Evolutionary conservation across 2,329 filamentous ascomycete species (phyloP).

Genomic region (Xylaria sp.): DNA sequence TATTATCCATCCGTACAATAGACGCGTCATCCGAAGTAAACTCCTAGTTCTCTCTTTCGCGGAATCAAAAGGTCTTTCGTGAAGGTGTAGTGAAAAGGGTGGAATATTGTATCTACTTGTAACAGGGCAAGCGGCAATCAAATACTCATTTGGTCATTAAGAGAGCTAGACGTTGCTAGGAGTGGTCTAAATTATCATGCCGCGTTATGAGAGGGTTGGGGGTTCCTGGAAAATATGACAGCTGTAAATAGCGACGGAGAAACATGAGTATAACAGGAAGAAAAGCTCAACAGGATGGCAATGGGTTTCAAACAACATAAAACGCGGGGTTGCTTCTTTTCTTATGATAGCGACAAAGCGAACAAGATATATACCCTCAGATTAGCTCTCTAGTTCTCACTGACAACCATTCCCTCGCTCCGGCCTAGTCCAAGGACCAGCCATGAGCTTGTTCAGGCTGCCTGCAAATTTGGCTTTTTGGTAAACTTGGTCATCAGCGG

Average conservation of each 20-base stretch:
- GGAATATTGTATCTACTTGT: too few species aligned
- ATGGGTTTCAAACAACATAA: neutral
- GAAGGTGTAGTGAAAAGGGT: too few species aligned
- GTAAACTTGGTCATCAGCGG: constrained; percentile 62
- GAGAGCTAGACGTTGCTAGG: neutral
- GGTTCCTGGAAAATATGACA: neutral
- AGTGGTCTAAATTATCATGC: too few species aligned
- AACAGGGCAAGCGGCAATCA: neutral
- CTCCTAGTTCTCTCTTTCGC: too few species aligned
- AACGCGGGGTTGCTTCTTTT: neutral
- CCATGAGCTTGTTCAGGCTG: constrained; percentile 50
- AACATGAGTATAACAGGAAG: too few species aligned
- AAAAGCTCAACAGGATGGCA: neutral
- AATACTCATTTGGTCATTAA: neutral
- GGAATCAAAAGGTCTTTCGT: too few species aligned
- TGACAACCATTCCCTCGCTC: constrained; percentile 54
- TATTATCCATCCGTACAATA: too few species aligned
- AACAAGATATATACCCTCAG: constrained; percentile 56
- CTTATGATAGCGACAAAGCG: neutral
- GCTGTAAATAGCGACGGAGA: neutral
- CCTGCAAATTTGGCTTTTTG: constrained; percentile 70
- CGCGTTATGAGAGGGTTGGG: neutral
- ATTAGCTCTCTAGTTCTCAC: constrained; percentile 68
- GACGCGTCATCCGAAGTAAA: too few species aligned
- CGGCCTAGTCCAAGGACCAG: constrained; percentile 15